Evolutionary conservation across 805 yeast species (phyloP).

Genomic region (Wickerhamiella kurtzmanii): DNA sequence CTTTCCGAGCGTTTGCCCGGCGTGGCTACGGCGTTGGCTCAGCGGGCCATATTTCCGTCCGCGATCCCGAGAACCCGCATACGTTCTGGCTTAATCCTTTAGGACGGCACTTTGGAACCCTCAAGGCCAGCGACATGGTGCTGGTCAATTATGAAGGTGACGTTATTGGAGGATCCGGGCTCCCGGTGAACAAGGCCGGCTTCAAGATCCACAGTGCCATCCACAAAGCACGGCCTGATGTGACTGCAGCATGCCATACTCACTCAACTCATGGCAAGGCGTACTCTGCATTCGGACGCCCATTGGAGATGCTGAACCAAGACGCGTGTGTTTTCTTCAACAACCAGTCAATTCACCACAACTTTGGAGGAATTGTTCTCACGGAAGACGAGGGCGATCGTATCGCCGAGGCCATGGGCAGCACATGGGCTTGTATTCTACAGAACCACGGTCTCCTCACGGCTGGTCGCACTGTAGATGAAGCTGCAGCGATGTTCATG

Average conservation of each 20-base stretch:
- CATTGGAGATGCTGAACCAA: constrained; percentile 68
- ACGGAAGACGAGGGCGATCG: constrained; percentile 49
- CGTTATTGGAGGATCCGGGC: constrained; percentile 44
- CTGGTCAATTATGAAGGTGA: constrained; percentile 50
- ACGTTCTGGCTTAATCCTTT: constrained; percentile 87
- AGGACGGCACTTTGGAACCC: constrained; percentile 56
- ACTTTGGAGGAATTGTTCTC: constrained; percentile 70
- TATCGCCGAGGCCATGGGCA: constrained; percentile 49
- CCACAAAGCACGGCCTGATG: constrained; percentile 57
- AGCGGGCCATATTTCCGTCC: constrained; percentile 75
- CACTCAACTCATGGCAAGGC: constrained; percentile 56
- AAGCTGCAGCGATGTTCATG: constrained; percentile 55
- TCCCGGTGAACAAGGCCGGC: constrained; percentile 53
- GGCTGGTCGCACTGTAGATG: constrained; percentile 57
- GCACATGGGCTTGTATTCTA: constrained; percentile 37
- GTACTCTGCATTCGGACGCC: constrained; percentile 49
- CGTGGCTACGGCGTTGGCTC: constrained; percentile 62
- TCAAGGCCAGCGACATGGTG: constrained; percentile 51
- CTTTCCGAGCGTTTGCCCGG: constrained; percentile 72
- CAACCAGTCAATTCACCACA: constrained; percentile 47
- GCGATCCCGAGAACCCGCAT: constrained; percentile 69
- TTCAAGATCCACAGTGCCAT: constrained; percentile 56
- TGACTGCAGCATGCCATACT: constrained; percentile 59
- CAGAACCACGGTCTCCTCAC: constrained; percentile 66
- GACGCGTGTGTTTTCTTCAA: constrained; percentile 59